Evolutionary conservation across 192 early-diverging fungal species (phyloP).

Genomic region (Coemansia sp.): DNA sequence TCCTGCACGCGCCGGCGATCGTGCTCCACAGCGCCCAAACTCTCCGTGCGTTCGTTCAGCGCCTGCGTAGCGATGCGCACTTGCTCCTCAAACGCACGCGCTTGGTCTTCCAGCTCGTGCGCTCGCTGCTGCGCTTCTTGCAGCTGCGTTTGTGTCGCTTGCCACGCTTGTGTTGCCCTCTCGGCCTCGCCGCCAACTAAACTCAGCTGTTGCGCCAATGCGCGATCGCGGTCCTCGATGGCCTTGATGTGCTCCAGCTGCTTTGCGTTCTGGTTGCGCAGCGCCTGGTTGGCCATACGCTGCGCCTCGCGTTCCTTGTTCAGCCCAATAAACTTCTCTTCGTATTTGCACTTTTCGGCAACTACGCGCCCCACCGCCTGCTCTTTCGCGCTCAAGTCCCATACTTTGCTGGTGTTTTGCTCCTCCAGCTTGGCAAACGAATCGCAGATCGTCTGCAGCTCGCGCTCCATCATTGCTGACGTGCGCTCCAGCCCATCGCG

Average conservation of each 20-base stretch:
- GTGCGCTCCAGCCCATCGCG: slow-evolving; percentile 57
- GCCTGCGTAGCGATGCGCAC: slow-evolving; percentile 54
- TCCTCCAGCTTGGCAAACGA: slow-evolving; percentile 80
- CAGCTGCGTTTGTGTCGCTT: slow-evolving; percentile 58
- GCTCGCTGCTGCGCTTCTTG: slow-evolving; percentile 63
- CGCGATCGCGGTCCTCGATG: slow-evolving; percentile 78
- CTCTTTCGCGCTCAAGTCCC: slow-evolving; percentile 74
- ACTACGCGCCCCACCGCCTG: slow-evolving; percentile 73
- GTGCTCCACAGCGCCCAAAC: slow-evolving; percentile 60
- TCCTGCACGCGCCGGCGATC: slow-evolving; percentile 62
- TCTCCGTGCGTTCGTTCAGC: slow-evolving; percentile 66
- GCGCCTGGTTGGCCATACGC: slow-evolving; percentile 63
- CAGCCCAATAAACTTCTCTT: slow-evolving; percentile 76
- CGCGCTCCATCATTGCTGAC: slow-evolving; percentile 57
- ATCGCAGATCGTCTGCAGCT: slow-evolving; percentile 59
- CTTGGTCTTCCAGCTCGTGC: slow-evolving; percentile 61
- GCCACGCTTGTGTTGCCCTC: slow-evolving; percentile 56
- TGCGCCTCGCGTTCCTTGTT: slow-evolving; percentile 69
- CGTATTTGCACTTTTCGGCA: slow-evolving; percentile 84
- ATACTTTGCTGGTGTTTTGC: slow-evolving; percentile 76
- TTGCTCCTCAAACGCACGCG: slow-evolving; percentile 30
- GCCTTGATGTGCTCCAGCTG: slow-evolving; percentile 81
- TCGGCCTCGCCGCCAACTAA: slow-evolving; percentile 66
- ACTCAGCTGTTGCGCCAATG: slow-evolving; percentile 64
- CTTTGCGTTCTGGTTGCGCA: slow-evolving; percentile 76